A percentile compares a stretch with the other conserved stretches of the same genome.
phyloP scores from a whole-genome alignment of 2,329 filamentous ascomycete genomes.

The Cryphonectria carpinicola region DNA sequence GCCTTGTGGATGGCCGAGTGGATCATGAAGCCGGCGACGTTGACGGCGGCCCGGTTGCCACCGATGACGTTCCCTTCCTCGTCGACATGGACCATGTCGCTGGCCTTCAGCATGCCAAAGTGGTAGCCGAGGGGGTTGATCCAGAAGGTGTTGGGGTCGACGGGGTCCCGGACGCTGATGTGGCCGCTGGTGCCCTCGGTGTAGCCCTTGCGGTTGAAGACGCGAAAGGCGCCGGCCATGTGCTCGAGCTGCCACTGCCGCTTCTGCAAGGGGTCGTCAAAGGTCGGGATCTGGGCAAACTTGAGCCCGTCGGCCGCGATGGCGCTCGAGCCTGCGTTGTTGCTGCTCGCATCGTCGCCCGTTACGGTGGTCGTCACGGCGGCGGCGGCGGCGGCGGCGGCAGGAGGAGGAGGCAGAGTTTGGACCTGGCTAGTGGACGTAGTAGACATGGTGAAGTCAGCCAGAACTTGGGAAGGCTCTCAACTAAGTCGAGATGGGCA shows the following conservation, averaged over 20 bases:
- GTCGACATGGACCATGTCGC: constrained; percentile 30
- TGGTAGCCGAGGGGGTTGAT: constrained; percentile 50
- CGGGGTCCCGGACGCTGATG: constrained; percentile 47
- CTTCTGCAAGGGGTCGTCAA: neutral
- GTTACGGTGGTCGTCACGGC: too few relatives aligned
- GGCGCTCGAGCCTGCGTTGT: neutral
- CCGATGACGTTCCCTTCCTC: constrained; percentile 14
- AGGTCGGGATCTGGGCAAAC: neutral
- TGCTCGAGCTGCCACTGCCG: constrained; percentile 51
- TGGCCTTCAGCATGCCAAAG: constrained; percentile 64
- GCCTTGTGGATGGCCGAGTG: constrained; percentile 61
- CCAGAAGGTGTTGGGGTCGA: constrained; percentile 43
- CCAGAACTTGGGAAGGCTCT: too few relatives aligned
- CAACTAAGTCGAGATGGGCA: too few relatives aligned
- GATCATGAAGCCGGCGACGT: constrained; percentile 60
- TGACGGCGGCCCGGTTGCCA: constrained; percentile 9
- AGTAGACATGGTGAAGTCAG: too few relatives aligned
- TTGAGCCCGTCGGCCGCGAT: neutral
- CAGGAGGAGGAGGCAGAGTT: too few relatives aligned
- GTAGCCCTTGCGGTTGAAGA: constrained; percentile 51
- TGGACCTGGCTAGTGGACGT: too few relatives aligned
- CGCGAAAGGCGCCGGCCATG: constrained; percentile 51
- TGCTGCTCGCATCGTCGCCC: too few relatives aligned
- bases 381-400: too few relatives aligned
- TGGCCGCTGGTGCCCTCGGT: constrained; percentile 52